Evolutionary conservation across 1,284 basidiomycete genomes (phyloP), one percentile per base, ranked within the genome.

Genomic region (Boletus albobrunnescens): DNA sequence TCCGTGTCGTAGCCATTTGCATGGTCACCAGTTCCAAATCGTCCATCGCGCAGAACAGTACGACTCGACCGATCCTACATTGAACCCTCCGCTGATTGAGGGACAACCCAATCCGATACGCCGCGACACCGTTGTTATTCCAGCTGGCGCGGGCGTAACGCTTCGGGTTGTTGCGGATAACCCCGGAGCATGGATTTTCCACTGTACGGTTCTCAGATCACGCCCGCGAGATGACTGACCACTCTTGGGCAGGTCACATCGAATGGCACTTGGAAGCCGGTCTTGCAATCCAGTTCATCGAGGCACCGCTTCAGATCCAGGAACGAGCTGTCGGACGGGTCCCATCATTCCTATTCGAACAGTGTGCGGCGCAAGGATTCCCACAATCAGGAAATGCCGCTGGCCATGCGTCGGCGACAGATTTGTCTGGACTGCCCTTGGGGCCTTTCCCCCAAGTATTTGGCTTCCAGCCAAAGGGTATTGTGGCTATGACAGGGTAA

Each of bases 181-280:
- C 65, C 91, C 91, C 1, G 91, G 91, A 7, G 79, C 77, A 2
- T 93, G 91, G 90, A 69, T 91, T 55, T 79, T 91, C 62, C 88
- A 82, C 67, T 90, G 89, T 83, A 57, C 44, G 78, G 67, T 19
- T 37, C 36, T 31, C 13, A 4, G 24, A 31, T 13, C 11, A 6
- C n/a, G 10, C 12, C n/a, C 20, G 16, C 20, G 19, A n/a, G 20
- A 27, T 6, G n/a, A 10, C n/a, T 48, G 1, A 37, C 24, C 31
- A 20, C 30, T 36, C 20, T 31, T n/a, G 17, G 13, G 6, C 48
- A 85, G 83, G 84, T 63, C 85, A 88, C 64, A 86, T 88, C 52
- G 85, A 88, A 66, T 89, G 87, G 87, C 90, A 92, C 67, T 67
- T 92, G 3, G 75, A 85, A 66, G 75, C 75, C 38, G 91, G 91